These are phyloP conservation scores for Dissophora globulifera DNA, from an alignment of 192 early-diverging fungal species.

Conservation along the genomic window DNA sequence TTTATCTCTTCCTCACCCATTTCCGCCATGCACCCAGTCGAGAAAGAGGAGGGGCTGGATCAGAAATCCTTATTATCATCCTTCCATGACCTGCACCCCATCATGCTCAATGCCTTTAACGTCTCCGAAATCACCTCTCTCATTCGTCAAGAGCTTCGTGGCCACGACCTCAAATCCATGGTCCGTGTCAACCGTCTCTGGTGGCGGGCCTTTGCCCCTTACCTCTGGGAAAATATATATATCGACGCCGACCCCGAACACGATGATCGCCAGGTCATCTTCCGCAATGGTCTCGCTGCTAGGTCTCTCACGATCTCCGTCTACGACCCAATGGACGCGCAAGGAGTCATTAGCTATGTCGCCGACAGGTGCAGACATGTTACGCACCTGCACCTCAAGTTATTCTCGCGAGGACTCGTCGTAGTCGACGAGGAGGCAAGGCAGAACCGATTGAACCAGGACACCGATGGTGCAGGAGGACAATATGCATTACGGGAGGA, in stretches of 20 bases:
- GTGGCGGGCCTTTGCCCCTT: conserved; percentile 25
- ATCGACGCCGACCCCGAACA: conserved; percentile 22
- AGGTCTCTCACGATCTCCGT: conserved; percentile 20
- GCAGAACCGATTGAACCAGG: neutral
- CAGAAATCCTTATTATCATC: neutral
- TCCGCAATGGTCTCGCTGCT: conserved; percentile 31
- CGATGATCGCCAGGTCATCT: conserved; percentile 16
- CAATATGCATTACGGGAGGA: conserved; percentile 5
- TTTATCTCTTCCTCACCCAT: neutral
- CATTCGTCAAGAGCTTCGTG: conserved; percentile 20
- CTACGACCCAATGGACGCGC: conserved; percentile 14
- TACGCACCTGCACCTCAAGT: conserved; percentile 8
- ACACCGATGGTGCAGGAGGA: neutral
- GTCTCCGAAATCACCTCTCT: conserved; percentile 11
- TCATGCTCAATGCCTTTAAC: conserved; percentile 14
- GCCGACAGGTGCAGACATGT: conserved; percentile 26
- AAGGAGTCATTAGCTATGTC: conserved; percentile 8
- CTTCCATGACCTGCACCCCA: neutral
- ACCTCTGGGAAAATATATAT: conserved; percentile 30
- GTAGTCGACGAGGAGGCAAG: neutral
- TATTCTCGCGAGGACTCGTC: conserved; percentile 9
- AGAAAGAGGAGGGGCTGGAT: neutral
- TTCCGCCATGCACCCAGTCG: neutral
- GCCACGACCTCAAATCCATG: conserved; percentile 9
- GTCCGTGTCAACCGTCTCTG: conserved; percentile 10